Percentiles rank a stretch among this genome's conserved stretches.
Evolutionary conservation across 2,329 filamentous ascomycete genomes (phyloP).

Genomic region (Calonectria montana): DNA sequence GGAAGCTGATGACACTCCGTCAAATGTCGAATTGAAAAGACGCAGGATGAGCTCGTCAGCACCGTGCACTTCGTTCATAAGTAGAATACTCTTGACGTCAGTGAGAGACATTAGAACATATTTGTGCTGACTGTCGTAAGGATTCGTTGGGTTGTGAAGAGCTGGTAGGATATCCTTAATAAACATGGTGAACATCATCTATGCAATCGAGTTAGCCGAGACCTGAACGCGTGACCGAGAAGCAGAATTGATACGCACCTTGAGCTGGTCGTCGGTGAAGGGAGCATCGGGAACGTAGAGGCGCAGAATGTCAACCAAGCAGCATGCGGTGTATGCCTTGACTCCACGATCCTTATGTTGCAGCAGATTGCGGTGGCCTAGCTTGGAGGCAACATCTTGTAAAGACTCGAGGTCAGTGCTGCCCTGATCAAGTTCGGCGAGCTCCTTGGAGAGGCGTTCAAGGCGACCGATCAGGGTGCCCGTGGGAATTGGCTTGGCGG

Average conservation of each 20-base stretch:
- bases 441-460: constrained; percentile 83
- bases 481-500: constrained; percentile 88
- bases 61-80: constrained; percentile 88
- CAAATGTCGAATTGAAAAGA: constrained; percentile 91
- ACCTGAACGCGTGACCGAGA: background rate
- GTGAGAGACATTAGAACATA: constrained; percentile 90
- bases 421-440: constrained; percentile 88
- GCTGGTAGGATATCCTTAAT: constrained; percentile 85
- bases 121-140: constrained; percentile 93
- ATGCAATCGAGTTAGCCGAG: constrained; percentile 35
- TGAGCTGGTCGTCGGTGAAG: constrained; percentile 89
- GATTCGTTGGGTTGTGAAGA: constrained; percentile 85
- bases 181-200: constrained; percentile 95
- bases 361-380: constrained; percentile 84
- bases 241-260: constrained; percentile 64
- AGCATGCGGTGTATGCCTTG: constrained; percentile 87
- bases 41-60: constrained; percentile 82
- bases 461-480: constrained; percentile 85
- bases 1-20: constrained; percentile 84
- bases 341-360: constrained; percentile 95
- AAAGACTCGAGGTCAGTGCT: constrained; percentile 86
- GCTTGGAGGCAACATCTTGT: constrained; percentile 83
- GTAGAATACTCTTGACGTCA: constrained; percentile 93
- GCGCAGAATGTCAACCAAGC: constrained; percentile 91
- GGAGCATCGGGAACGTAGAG: constrained; percentile 95